A percentile compares a stretch with the other conserved stretches of the same genome.
These are phyloP conservation scores for Voacanga thouarsii DNA, from an alignment of 257 asterid species.

Conservation along the genomic window DNA sequence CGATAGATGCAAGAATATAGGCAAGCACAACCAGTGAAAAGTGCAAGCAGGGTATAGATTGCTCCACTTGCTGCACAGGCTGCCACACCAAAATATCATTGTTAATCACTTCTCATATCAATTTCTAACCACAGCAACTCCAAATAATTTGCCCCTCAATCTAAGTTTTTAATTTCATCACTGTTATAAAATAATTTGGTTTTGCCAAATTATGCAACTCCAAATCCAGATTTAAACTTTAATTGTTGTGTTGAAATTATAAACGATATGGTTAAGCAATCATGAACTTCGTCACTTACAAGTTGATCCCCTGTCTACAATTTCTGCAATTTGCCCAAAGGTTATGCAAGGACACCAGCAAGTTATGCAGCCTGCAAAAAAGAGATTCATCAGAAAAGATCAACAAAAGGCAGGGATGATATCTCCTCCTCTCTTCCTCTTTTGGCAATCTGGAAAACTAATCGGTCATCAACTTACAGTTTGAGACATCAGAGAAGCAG, in stretches of 20 bases:
- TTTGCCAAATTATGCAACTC: too few relatives aligned
- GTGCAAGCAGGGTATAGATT: conserved; percentile 3
- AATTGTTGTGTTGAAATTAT: background rate
- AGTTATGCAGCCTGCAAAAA: conserved; percentile 16
- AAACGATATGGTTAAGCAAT: background rate
- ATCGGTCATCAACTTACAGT: conserved; percentile 4
- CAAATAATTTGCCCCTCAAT: too few relatives aligned
- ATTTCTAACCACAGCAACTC: too few relatives aligned
- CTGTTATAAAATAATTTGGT: too few relatives aligned
- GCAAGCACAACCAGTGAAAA: conserved; percentile 16
- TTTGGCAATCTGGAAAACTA: background rate
- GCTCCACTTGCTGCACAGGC: conserved; percentile 17
- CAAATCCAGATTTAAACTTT: too few relatives aligned
- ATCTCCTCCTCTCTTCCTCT: background rate
- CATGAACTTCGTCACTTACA: conserved; percentile 9
- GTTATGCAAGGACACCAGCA: conserved; percentile 22
- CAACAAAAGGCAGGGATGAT: background rate
- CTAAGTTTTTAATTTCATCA: too few relatives aligned
- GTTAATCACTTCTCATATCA: too few relatives aligned
- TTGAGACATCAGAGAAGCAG: conserved; percentile 11
- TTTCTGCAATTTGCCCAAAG: conserved; percentile 19
- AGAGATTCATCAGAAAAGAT: background rate
- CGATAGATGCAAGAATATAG: conserved; percentile 27
- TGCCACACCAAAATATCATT: background rate
- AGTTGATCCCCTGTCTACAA: conserved; percentile 19